Base-by-base conservation (phyloP, 1,284 basidiomycete genomes). In the Ganoderma multipileum region DNA sequence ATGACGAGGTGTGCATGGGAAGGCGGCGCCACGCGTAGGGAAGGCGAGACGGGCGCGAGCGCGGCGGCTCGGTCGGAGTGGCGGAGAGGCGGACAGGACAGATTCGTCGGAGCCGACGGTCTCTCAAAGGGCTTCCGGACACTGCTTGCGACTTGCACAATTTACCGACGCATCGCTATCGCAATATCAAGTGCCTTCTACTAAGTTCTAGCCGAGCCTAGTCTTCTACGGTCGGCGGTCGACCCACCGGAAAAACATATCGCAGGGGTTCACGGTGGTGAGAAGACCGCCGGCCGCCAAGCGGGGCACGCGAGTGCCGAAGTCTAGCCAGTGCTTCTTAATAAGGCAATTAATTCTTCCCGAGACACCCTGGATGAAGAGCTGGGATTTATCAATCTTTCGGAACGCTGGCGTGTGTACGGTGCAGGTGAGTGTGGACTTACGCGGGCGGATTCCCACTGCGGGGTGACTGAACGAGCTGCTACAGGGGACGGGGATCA, bases 61-160 rank as follows among this genome's bases (percentile, higher is more conserved):
- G 44, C 44, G 44, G 7, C n/a, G n/a, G 42, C n/a, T 57, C 57
- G 61, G 57, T 60, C 69, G 69, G 69, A 71, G 69, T 71, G 54
- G 69, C 69, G 69, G 69, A 68, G 69, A 30, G 47, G 69, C 69
- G 69, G 69, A 68, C 67, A 30, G 62, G 33, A 62, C 61, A 33
- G 61, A 64, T 71, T 59, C 61, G 64, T 68, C 69, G 69, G 69
- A 71, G 69, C 69, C 69, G 69, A 71, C 64, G 59, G 42, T 33
- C 36, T 65, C 55, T 65, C 63, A 44, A 60, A 36, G 39, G 38
- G 41, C 18, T 9, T 11, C 47, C 47, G 47, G 47, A 50, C 47
- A 50, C 47, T 50, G 47, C 47, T 50, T 50, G 23, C 47, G n/a
- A 50, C 47, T 26, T 26, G 47, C 7, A 12, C 11, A 50, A 26